These are phyloP conservation scores for Vinca minor DNA, from an alignment of 257 asterid species.

Conservation along the genomic window DNA sequence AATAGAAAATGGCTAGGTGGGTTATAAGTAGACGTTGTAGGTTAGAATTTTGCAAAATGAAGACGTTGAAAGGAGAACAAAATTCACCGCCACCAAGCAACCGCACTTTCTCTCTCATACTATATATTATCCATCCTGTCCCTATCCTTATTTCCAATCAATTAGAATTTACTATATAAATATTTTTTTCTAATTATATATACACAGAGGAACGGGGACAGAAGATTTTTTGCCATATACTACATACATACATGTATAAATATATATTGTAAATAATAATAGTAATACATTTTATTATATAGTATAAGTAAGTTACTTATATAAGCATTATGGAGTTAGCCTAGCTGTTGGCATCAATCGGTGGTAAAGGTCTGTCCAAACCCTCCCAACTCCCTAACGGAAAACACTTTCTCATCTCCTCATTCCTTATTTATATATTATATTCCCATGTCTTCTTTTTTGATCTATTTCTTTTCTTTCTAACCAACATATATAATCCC, in stretches of 20 bases:
- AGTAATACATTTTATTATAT: not conserved
- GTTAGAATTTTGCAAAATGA: slow-evolving; percentile 40
- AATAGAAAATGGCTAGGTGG: slow-evolving; percentile 25
- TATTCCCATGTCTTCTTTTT: too few species aligned
- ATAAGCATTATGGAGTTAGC: slow-evolving; percentile 38
- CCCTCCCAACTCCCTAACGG: slow-evolving; percentile 60
- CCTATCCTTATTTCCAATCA: too few species aligned
- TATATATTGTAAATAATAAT: too few species aligned
- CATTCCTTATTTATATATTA: slow-evolving; percentile 1
- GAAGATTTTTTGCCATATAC: not conserved
- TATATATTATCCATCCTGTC: too few species aligned
- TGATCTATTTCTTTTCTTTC: too few species aligned
- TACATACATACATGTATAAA: not conserved
- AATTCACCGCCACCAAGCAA: slow-evolving; percentile 50
- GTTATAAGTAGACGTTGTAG: slow-evolving; percentile 45
- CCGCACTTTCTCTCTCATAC: slow-evolving; percentile 19
- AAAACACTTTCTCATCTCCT: slow-evolving; percentile 38
- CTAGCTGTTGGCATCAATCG: slow-evolving; percentile 72
- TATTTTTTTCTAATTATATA: slow-evolving; percentile 4
- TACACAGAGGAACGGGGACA: not conserved
- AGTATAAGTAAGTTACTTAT: not conserved
- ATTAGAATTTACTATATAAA: too few species aligned
- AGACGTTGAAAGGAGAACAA: slow-evolving; percentile 55
- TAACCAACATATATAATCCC: too few species aligned
- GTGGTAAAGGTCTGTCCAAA: slow-evolving; percentile 68